Conservation (phyloP, 1,284 basidiomycete genomes). For the Hemileia vastatrix region DNA sequence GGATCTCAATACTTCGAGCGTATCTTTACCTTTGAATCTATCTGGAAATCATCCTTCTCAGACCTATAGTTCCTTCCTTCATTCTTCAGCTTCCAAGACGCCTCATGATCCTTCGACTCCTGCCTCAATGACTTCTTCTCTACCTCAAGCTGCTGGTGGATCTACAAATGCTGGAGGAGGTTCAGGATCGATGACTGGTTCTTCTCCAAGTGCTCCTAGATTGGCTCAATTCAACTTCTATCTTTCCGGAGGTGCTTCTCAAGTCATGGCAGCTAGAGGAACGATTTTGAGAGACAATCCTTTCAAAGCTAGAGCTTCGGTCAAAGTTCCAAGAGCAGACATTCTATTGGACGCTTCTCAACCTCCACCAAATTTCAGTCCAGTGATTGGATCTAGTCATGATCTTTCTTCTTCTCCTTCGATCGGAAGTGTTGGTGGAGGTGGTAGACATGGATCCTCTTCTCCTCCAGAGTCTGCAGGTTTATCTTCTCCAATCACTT, state of each 20-base stretch:
- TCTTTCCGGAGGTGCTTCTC: constrained; percentile 78
- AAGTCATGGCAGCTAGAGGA: constrained; percentile 82
- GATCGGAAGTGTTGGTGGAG: background rate
- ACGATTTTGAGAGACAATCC: constrained; percentile 81
- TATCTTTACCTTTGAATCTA: background rate
- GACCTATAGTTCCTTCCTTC: background rate
- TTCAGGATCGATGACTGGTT: background rate
- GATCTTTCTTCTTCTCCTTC: background rate
- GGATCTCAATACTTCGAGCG: background rate
- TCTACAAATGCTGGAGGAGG: background rate
- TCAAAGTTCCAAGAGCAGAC: constrained; percentile 84
- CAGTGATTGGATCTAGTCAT: background rate
- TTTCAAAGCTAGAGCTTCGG: constrained; percentile 64
- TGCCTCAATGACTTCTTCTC: background rate
- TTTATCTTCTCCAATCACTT: no score
- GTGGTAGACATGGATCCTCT: background rate
- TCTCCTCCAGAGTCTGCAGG: background rate
- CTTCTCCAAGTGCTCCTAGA: background rate
- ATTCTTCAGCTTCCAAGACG: background rate
- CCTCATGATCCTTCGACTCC: background rate
- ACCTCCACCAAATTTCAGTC: background rate
- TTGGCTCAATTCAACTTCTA: constrained; percentile 52
- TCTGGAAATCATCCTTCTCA: background rate
- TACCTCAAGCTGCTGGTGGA: background rate
- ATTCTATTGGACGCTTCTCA: constrained; percentile 51